These are phyloP conservation scores for Saccharomycopsis capsularis DNA, from an alignment of 805 yeast species.

Conservation along the genomic window DNA sequence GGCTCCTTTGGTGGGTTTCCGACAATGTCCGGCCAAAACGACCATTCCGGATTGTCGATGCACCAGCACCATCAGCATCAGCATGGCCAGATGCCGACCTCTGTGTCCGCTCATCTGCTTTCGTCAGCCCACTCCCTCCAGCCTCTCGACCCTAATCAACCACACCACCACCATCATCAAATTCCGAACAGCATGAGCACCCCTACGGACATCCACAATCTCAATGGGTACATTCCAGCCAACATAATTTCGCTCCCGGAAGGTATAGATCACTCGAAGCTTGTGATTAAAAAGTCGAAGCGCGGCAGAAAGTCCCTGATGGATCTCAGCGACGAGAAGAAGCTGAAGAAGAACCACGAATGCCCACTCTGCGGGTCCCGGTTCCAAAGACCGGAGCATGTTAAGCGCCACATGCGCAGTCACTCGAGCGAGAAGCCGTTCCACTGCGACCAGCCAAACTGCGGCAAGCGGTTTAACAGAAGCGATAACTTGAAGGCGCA, in stretches of 20 bases:
- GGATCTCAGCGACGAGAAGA: not conserved
- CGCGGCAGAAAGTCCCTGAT: slow-evolving; percentile 14
- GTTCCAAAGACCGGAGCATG: slow-evolving; percentile 69
- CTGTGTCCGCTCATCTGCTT: not conserved
- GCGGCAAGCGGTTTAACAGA: slow-evolving; percentile 61
- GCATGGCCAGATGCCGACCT: not conserved
- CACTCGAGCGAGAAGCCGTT: slow-evolving; percentile 81
- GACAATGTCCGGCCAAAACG: not conserved
- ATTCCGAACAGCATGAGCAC: not conserved
- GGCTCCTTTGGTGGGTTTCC: not conserved
- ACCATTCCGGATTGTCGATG: not conserved
- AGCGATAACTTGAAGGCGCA: slow-evolving; percentile 80
- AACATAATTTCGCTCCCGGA: slow-evolving; percentile 10
- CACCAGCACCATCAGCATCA: not conserved
- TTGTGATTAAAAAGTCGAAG: slow-evolving; percentile 16
- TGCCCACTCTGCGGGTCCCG: slow-evolving; percentile 58
- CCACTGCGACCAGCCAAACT: slow-evolving; percentile 46
- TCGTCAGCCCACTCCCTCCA: too few relatives aligned
- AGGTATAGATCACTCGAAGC: slow-evolving; percentile 19
- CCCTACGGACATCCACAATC: slow-evolving; percentile 1
- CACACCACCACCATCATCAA: too few relatives aligned
- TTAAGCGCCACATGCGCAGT: slow-evolving; percentile 59
- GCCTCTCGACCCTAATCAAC: too few relatives aligned
- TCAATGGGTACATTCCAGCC: slow-evolving; percentile 6
- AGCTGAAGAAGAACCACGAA: slow-evolving; percentile 47